Evolutionary conservation across 768 basidiomycete species (phyloP), one percentile per base, ranked within the genome.

Genomic region (Cystoderma amianthinum): DNA sequence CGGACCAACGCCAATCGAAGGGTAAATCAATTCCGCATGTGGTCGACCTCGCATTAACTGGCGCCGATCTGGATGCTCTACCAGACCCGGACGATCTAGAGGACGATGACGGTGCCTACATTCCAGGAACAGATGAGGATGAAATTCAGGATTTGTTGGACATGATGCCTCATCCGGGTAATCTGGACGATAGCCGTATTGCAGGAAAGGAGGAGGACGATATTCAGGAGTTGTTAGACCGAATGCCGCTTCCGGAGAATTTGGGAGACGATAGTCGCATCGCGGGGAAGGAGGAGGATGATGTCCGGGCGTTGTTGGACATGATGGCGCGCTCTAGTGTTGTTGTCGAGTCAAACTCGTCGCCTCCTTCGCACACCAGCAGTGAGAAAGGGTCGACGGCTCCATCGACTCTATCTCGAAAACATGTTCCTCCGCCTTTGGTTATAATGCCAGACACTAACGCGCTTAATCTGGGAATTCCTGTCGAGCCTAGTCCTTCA

Each of bases 351-450:
- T 60, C 63, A 5, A 66, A 71, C 15, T 67, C 74, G 13, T 18
- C 51, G 2, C 62, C 70, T 6, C 62, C 67, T n/a, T 52, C 63
- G 7, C 17, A 7, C 6, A 7, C 34, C 7, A 6, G 1, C 58
- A 58, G 22, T 51, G 48, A 42, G 59, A 59, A 39, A 57, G 58
- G 13, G 30, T 70, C 66, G 3, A 67, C 69, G 25, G 50, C 60
- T 22, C 42, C 44, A 16, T 42, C 41, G 17, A 48, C 12, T 9
- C 9, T 47, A 23, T 30, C 38, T 42, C 60, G 61, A 49, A 74
- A 69, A 49, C 68, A 74, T 36, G 50, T 73, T 22, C 82, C 82
- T 0, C 74, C 81, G 2, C 82, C 82, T 11, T 58, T 85, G 42
- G 64, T 74, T 19, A 60, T 85, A 54, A 50, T 65, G 44, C 58